Evolutionary conservation across 2,329 filamentous ascomycete species (phyloP).

Genomic region (Monilinia aucupariae): DNA sequence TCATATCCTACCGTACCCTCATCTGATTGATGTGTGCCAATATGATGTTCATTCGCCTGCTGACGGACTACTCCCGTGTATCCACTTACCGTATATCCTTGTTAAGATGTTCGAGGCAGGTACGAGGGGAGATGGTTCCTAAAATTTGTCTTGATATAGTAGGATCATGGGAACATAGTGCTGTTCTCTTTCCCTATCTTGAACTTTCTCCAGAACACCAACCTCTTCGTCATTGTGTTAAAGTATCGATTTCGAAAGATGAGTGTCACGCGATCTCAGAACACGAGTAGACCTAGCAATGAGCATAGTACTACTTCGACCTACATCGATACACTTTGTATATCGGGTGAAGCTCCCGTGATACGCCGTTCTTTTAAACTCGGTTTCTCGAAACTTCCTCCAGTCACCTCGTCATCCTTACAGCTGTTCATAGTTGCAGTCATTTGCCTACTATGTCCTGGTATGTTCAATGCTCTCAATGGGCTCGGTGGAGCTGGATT

Average conservation of each 20-base stretch:
- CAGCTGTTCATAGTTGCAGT: constrained; percentile 49
- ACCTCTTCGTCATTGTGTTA: background rate
- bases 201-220: constrained; percentile 11
- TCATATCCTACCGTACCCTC: constrained; percentile 1
- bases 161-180: constrained; percentile 10
- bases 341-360: background rate
- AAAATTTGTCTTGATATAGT: constrained; percentile 10
- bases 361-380: constrained; percentile 1
- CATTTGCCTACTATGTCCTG: constrained; percentile 63
- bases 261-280: constrained; percentile 12
- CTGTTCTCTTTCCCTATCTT: constrained; percentile 9
- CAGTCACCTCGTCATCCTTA: constrained; percentile 6
- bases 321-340: constrained; percentile 1
- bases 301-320: constrained; percentile 7
- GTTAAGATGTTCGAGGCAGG: background rate
- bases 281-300: constrained; percentile 9
- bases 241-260: constrained; percentile 8
- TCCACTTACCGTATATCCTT: constrained; percentile 1
- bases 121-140: constrained; percentile 1
- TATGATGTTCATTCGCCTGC: background rate
- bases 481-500: constrained; percentile 60
- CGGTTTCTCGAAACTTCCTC: background rate
- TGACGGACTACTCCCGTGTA: background rate
- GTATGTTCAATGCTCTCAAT: constrained; percentile 63
- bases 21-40: constrained; percentile 8